These are phyloP conservation scores for Beauveria australis DNA, from an alignment of 2,329 filamentous ascomycete genomes.

Conservation along the genomic window DNA sequence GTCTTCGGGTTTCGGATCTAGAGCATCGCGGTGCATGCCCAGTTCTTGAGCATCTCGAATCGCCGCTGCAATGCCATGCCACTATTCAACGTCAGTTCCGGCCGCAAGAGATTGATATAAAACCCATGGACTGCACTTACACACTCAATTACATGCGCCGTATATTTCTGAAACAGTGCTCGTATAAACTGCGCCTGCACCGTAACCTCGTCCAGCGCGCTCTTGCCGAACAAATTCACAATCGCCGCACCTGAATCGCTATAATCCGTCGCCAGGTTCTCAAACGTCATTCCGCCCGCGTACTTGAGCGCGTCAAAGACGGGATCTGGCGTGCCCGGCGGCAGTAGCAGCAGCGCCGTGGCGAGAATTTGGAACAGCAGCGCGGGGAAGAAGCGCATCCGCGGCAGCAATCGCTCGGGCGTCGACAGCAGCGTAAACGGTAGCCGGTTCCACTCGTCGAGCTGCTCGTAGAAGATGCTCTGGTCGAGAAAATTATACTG, in stretches of 20 bases:
- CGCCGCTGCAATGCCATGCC: constrained; percentile 47
- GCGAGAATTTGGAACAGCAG: constrained; percentile 52
- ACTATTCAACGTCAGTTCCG: constrained; percentile 26
- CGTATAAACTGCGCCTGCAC: constrained; percentile 51
- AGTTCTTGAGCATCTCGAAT: constrained; percentile 57
- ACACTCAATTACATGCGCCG: constrained; percentile 49
- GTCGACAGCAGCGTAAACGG: constrained; percentile 43
- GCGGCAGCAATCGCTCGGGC: constrained; percentile 40
- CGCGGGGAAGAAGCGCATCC: constrained; percentile 50
- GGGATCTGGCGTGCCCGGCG: constrained; percentile 33
- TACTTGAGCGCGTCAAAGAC: constrained; percentile 51
- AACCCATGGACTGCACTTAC: constrained; percentile 24
- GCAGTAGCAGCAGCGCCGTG: constrained; percentile 44
- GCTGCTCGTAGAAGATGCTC: constrained; percentile 40
- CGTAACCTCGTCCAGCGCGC: constrained; percentile 45
- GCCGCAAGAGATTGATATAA: not conserved
- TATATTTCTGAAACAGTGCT: constrained; percentile 50
- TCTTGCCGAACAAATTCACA: constrained; percentile 47
- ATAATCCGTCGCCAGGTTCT: constrained; percentile 52
- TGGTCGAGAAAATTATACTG: constrained; percentile 50
- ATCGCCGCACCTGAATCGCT: constrained; percentile 49
- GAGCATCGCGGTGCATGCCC: constrained; percentile 46
- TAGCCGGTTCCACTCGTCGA: constrained; percentile 46
- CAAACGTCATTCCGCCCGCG: constrained; percentile 49
- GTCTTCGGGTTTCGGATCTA: constrained; percentile 41